phyloP scores from a whole-genome alignment of 2,329 filamentous ascomycete species.

The Pseudogymnoascus sp. region DNA sequence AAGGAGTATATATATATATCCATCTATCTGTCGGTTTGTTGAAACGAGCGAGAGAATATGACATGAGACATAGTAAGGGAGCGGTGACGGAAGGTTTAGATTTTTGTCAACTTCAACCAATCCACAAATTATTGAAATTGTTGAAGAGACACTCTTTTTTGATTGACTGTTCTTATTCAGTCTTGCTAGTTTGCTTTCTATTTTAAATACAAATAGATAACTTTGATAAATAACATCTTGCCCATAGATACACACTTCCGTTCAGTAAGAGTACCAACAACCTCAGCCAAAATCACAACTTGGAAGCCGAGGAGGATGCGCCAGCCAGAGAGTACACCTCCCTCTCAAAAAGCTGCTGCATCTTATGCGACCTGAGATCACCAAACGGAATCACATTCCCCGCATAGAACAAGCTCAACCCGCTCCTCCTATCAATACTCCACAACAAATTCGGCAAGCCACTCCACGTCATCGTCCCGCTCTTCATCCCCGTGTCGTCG shows the following conservation, averaged over 20 bases:
- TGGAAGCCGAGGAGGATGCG: not conserved
- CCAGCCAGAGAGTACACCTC: conserved; percentile 31
- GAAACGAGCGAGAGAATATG: not conserved
- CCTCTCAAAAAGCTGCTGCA: conserved; percentile 32
- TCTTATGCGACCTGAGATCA: conserved; percentile 30
- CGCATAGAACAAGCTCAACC: conserved; percentile 35
- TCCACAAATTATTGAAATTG: not conserved
- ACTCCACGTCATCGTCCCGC: conserved; percentile 36
- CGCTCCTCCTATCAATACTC: conserved; percentile 34
- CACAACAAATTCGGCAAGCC: conserved; percentile 40
- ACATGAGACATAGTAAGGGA: too few relatives aligned
- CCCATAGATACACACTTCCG: not conserved
- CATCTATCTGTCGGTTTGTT: not conserved
- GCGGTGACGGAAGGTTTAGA: not conserved
- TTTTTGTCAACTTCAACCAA: not conserved
- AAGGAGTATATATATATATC: not conserved
- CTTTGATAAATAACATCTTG: not conserved
- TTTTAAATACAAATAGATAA: not conserved
- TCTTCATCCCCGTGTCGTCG: conserved; percentile 31
- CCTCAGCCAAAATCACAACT: not conserved
- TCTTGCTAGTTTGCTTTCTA: not conserved
- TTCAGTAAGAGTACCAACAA: not conserved
- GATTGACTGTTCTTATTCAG: not conserved
- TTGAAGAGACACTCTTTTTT: not conserved
- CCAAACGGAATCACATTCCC: conserved; percentile 36